phyloP scores from a whole-genome alignment of 1,284 basidiomycete genomes.

The Inonotus obliquus region DNA sequence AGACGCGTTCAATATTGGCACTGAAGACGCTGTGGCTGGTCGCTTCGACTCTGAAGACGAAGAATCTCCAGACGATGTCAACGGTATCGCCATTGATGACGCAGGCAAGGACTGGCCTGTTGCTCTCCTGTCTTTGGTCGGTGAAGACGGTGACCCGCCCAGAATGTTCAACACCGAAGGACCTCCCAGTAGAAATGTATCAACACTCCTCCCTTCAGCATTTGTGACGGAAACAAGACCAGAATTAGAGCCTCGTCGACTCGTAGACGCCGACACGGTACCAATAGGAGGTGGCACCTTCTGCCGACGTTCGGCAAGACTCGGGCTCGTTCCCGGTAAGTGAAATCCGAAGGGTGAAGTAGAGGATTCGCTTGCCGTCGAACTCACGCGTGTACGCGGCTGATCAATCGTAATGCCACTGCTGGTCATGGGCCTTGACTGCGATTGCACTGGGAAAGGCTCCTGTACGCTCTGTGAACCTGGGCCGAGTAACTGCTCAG shows the following conservation, averaged over 20 bases:
- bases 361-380: background rate
- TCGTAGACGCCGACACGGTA: background rate
- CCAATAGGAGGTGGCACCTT: slow-evolving; percentile 6
- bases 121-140: background rate
- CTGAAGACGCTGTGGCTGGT: background rate
- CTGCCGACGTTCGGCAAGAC: slow-evolving; percentile 10
- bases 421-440: background rate
- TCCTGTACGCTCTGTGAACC: background rate
- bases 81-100: background rate
- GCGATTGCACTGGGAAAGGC: background rate
- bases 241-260: background rate
- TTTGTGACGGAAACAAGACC: background rate
- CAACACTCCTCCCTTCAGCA: background rate
- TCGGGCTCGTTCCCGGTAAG: background rate
- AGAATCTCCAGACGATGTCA: background rate
- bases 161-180: background rate
- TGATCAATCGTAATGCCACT: background rate
- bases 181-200: background rate
- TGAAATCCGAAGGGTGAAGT: background rate
- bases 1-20: background rate
- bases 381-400: background rate
- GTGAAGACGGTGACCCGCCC: background rate
- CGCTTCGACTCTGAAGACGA: background rate
- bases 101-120: slow-evolving; percentile 3
- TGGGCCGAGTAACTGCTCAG: background rate